These are phyloP conservation scores for Cladosporium sp. DNA, from an alignment of 2,329 filamentous ascomycete species.

Conservation along the genomic window DNA sequence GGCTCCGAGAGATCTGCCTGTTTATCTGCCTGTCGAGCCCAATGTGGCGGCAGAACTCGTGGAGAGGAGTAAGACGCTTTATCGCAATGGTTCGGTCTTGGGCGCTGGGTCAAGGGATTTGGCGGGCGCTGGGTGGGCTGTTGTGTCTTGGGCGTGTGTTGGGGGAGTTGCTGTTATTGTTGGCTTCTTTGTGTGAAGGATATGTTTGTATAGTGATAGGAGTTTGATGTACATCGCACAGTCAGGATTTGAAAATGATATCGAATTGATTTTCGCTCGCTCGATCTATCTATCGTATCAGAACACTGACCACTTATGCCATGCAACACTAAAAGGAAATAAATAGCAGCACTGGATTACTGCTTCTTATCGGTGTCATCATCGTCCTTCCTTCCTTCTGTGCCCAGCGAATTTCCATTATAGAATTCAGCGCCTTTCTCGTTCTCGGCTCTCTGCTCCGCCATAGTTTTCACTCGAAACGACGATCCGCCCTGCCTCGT, in stretches of 20 bases:
- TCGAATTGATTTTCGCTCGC: too few relatives aligned
- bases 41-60: too few relatives aligned
- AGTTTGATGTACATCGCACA: too few relatives aligned
- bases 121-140: too few relatives aligned
- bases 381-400: constrained; percentile 48
- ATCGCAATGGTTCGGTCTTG: too few relatives aligned
- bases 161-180: neutral
- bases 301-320: too few relatives aligned
- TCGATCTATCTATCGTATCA: too few relatives aligned
- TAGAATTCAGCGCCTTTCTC: constrained; percentile 60
- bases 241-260: neutral
- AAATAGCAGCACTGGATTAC: neutral
- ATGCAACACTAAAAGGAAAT: too few relatives aligned
- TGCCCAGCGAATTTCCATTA: constrained; percentile 80
- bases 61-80: too few relatives aligned
- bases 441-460: constrained; percentile 38
- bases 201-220: neutral
- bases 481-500: constrained; percentile 14
- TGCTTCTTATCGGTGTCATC: constrained; percentile 38
- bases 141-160: neutral
- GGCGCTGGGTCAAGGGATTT: too few relatives aligned
- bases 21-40: too few relatives aligned
- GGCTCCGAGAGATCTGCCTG: too few relatives aligned
- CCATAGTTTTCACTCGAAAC: constrained; percentile 42
- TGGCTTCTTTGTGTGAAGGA: neutral